Base-by-base conservation (phyloP, 163 green algal genomes). In the Chloromonas sp. region DNA sequence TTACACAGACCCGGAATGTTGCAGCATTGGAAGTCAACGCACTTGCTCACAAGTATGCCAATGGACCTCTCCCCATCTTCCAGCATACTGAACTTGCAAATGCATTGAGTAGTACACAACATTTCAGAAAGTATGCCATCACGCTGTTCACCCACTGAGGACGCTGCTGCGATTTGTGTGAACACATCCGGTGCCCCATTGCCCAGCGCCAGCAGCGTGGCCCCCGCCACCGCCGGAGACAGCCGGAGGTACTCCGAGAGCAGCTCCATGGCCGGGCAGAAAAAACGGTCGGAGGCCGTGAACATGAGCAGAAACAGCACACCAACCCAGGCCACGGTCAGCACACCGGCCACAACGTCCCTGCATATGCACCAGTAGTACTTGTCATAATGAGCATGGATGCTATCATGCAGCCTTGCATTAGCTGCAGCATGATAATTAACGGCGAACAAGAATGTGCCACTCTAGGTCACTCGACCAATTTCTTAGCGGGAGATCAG, bases 121-220 rank as follows among this genome's bases (percentile, higher is more conserved):
- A 36, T 36, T 36, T 36, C 36, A 36, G 36, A 36, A 36, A 36
- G 36, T 36, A 36, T 36, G 36, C 36, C 36, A 36, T 36, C 36
- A 36, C 36, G 36, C 36, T 36, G 36, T 36, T 36, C 36, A 36
- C 78, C 13, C 84, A 92, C 91, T 87, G 86, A 74, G 1, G 85
- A 85, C 58, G 97, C 91, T n/a, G 95, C 92, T 1, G 95, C 94
- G 2, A 98, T 84, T 83, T 94, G 91, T n/a, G 96, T 97, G 91
- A 98, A 98, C 13, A 98, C 85, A 87, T 98, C 96, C 0, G 96
- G 94, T 0, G 94, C 94, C 58, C 95, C 96, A 79, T 97, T 97
- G 61, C 95, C 96, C 85, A 98, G 95, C 57, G 95, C 92, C 71
- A 98, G 94, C 80, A 98, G 91, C 2, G 96, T 98, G 14, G 97